Evolutionary conservation across 2,329 filamentous ascomycete genomes (phyloP), one percentile per base, ranked within the genome.

Genomic region (Domatiomyces globalis): DNA sequence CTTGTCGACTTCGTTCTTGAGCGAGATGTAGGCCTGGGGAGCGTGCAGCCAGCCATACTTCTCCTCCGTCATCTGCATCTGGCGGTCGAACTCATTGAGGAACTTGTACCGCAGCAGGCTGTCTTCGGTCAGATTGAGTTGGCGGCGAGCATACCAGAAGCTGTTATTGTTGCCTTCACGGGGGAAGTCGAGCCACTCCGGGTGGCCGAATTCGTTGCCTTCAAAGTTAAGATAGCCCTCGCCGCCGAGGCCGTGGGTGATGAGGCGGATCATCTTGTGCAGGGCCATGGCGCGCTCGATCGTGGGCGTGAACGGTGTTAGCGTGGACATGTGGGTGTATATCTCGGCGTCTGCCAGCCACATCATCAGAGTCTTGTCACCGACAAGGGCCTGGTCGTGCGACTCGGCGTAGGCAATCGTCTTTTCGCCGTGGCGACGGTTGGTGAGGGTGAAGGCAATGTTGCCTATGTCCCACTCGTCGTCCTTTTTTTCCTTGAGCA

Each of bases 191-290:
- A 98, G 84, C 92, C 92, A 98, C 69, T 98, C 92, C 0, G 92
- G 92, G 65, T 98, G 92, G 0, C 92, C 92, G 63, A 98, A 98
- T 69, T 98, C 92, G 68, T 98, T 98, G 55, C 92, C 92, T 71
- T 95, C 89, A 62, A 98, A 98, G 72, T 96, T 98, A 49, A 98
- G 84, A 65, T 95, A 98, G 42, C 90, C 92, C 69, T 98, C 92
- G 51, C 92, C 92, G 53, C 92, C 92, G 15, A 98, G 78, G 43
- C 77, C 79, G 65, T 98, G 90, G 1, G 92, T 96, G 57, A 98
- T 73, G 15, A 98, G 79, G 12, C 92, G 85, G 63, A 98, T 95
- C 84, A 98, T 84, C 74, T 98, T 98, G 77, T 98, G 92, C 39
- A 98, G 73, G 3, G 86, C 79, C 73, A 98, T 84, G 50, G 92